These are phyloP conservation scores for Fusarium vanettenii DNA, from an alignment of 2,329 filamentous ascomycete genomes.

Conservation along the genomic window DNA sequence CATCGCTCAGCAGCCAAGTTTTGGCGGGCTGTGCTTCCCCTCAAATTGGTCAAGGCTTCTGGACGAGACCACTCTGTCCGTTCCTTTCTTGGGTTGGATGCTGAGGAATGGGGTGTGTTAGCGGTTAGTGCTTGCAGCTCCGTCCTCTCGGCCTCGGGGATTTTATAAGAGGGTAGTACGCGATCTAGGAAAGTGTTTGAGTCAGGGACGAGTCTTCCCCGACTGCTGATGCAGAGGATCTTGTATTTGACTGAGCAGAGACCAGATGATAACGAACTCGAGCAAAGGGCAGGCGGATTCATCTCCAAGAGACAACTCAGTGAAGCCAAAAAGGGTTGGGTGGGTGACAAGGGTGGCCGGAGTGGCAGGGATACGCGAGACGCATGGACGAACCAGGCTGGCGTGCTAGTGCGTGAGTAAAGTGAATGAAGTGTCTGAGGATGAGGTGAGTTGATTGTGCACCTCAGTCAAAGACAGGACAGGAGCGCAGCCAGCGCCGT, in stretches of 20 bases:
- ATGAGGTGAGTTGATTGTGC: conserved; percentile 34
- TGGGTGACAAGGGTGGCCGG: conserved; percentile 38
- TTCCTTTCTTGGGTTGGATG: conserved; percentile 10
- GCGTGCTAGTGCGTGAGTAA: conserved; percentile 34
- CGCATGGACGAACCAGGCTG: conserved; percentile 40
- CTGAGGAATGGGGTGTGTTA: background rate
- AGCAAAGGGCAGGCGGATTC: conserved; percentile 13
- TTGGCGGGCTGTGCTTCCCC: conserved; percentile 25
- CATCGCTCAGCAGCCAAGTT: conserved; percentile 39
- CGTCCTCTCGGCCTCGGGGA: background rate
- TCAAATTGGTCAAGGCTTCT: conserved; percentile 25
- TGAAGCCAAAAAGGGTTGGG: conserved; percentile 37
- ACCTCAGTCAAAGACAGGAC: conserved; percentile 16
- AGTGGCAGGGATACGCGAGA: conserved; percentile 44
- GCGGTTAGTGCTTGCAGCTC: conserved; percentile 9
- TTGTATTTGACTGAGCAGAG: background rate
- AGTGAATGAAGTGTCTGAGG: conserved; percentile 29
- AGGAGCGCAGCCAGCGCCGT: background rate
- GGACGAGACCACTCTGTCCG: conserved; percentile 14
- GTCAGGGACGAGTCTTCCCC: background rate
- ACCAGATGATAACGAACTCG: conserved; percentile 15
- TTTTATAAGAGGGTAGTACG: conserved; percentile 8
- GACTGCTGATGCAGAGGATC: background rate
- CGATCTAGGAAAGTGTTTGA: background rate
- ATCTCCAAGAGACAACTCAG: conserved; percentile 29